Conservation (phyloP, 2,329 filamentous ascomycete genomes). For the Apiospora saccharicola region DNA sequence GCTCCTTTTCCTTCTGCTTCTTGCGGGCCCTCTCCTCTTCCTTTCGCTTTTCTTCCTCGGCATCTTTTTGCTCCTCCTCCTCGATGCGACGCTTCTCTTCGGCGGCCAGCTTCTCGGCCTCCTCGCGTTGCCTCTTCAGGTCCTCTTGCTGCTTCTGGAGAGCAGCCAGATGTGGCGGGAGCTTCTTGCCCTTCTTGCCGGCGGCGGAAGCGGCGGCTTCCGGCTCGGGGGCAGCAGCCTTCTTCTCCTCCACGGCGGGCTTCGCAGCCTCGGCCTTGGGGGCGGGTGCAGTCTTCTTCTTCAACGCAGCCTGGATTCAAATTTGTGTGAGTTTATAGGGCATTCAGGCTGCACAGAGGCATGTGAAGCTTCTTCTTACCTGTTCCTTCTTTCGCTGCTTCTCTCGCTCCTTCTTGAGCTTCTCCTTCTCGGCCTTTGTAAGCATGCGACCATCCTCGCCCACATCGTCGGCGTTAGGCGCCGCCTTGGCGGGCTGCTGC, state of each 20-base stretch:
- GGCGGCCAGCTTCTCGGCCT: constrained; percentile 61
- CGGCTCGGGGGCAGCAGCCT: constrained; percentile 53
- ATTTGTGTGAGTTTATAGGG: neutral
- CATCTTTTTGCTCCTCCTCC: constrained; percentile 69
- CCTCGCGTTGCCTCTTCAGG: constrained; percentile 70
- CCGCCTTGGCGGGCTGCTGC: constrained; percentile 55
- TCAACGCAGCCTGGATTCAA: constrained; percentile 74
- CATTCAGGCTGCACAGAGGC: neutral
- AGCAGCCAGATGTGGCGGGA: constrained; percentile 75
- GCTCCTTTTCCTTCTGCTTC: constrained; percentile 88
- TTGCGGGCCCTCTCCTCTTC: constrained; percentile 79
- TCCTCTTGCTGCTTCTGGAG: constrained; percentile 87
- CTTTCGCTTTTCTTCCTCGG: constrained; percentile 72
- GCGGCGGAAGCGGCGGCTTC: constrained; percentile 57
- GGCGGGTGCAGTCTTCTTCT: constrained; percentile 68
- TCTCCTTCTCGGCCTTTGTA: constrained; percentile 99
- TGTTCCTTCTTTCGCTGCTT: constrained; percentile 99
- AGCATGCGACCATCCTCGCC: constrained; percentile 73
- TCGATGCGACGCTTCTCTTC: constrained; percentile 72
- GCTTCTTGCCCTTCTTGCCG: constrained; percentile 86
- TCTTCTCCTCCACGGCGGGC: constrained; percentile 56
- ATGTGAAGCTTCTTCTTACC: constrained; percentile 54
- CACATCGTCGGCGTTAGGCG: constrained; percentile 57
- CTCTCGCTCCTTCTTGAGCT: constrained; percentile 96
- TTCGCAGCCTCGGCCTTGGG: constrained; percentile 65